These are phyloP conservation scores for Debaryomyces nepalensis DNA, from an alignment of 1,139 yeast species.

Conservation along the genomic window DNA sequence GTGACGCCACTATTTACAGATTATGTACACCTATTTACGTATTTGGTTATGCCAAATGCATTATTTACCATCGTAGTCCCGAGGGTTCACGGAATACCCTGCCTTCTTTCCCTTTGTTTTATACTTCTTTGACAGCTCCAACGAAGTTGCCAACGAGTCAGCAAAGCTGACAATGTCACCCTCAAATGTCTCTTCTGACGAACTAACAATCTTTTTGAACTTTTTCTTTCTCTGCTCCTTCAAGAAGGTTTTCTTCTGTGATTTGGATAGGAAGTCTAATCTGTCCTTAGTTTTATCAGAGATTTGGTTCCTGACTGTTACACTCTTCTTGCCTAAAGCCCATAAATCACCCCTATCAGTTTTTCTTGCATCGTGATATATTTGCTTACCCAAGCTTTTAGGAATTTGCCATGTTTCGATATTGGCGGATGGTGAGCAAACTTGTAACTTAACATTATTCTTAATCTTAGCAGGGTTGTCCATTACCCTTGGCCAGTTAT, in stretches of 20 bases:
- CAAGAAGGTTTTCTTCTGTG: conserved; percentile 45
- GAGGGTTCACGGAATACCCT: conserved; percentile 31
- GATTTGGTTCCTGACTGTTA: conserved; percentile 40
- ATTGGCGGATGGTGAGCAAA: conserved; percentile 79
- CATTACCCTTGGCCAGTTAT: conserved; percentile 76
- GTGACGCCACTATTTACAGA: conserved; percentile 14
- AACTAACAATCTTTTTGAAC: conserved; percentile 44
- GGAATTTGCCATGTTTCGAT: conserved; percentile 89
- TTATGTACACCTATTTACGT: conserved; percentile 9
- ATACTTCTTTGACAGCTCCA: conserved; percentile 42
- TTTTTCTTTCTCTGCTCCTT: conserved; percentile 48
- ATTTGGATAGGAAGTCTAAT: conserved; percentile 43
- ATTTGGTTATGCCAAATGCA: neutral
- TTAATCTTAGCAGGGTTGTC: conserved; percentile 76
- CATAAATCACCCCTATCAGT: conserved; percentile 85
- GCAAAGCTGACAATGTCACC: conserved; percentile 37
- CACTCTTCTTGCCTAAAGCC: conserved; percentile 79
- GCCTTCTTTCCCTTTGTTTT: conserved; percentile 39
- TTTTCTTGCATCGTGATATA: conserved; percentile 90
- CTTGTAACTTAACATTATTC: conserved; percentile 79
- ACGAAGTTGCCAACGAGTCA: conserved; percentile 41
- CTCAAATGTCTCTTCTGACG: conserved; percentile 38
- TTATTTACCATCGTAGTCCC: conserved; percentile 30
- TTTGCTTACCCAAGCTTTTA: conserved; percentile 73
- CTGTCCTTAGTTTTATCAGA: conserved; percentile 38